phyloP scores from a whole-genome alignment of 2,329 filamentous ascomycete genomes.

The Chrysosporium queenslandicum region DNA sequence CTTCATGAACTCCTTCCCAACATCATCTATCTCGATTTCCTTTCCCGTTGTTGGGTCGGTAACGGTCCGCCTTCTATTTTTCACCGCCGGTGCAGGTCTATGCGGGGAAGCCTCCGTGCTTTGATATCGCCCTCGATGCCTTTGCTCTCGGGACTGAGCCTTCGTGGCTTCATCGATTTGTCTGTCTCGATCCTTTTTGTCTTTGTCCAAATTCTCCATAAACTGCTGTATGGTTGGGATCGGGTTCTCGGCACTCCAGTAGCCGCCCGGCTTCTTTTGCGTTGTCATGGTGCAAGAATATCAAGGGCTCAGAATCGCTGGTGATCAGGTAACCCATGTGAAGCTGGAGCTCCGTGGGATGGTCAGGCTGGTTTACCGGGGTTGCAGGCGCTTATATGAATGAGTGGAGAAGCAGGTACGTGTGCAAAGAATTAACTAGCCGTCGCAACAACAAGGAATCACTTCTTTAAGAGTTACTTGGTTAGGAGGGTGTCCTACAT shows the following conservation, averaged over 20 bases:
- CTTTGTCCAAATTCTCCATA: conserved; percentile 62
- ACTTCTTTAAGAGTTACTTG: too few relatives aligned
- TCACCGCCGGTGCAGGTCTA: conserved; percentile 36
- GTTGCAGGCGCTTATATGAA: not conserved
- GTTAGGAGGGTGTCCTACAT: too few relatives aligned
- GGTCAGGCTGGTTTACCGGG: not conserved
- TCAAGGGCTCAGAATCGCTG: not conserved
- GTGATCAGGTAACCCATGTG: not conserved
- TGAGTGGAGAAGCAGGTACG: too few relatives aligned
- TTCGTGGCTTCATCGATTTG: conserved; percentile 53
- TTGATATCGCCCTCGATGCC: conserved; percentile 19
- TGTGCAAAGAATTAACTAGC: too few relatives aligned
- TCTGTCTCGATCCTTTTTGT: conserved; percentile 67
- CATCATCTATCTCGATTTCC: conserved; percentile 76
- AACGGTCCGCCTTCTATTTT: conserved; percentile 49
- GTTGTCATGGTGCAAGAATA: conserved; percentile 32
- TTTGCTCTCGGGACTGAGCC: conserved; percentile 29
- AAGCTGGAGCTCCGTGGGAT: not conserved
- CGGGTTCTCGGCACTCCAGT: conserved; percentile 74
- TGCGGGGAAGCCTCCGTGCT: conserved; percentile 38
- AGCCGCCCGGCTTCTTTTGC: conserved; percentile 47
- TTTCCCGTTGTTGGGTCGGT: conserved; percentile 83
- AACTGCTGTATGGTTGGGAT: conserved; percentile 84
- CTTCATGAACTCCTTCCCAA: conserved; percentile 59
- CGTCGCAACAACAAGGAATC: too few relatives aligned